Evolutionary conservation across 257 asterid species (phyloP), one percentile per base, ranked within the genome.

Genomic region (Rauvolfia tetraphylla): DNA sequence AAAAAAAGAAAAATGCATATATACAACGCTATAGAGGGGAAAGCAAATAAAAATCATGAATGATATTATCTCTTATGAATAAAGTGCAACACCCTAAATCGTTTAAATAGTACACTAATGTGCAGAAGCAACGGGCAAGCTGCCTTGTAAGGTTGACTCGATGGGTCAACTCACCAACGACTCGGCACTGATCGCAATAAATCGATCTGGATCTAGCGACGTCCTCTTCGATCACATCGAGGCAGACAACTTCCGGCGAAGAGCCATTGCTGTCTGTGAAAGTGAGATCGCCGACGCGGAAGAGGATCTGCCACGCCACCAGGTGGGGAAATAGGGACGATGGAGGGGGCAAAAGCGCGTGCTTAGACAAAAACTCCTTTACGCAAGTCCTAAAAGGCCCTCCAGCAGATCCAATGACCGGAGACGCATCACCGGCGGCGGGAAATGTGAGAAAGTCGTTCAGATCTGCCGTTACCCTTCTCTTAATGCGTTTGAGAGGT

Each of bases 131-230:
- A 9, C 1, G 53, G 2, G 17, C 25, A 53, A 66, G 79, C 68
- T 53, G 84, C 80, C 78, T 77, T 68, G 71, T 77, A 49, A 20
- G 23, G 41, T 34, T 68, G n/a, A 82, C 71, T 84, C 85, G 77
- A 83, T 29, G 82, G 48, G 78, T 75, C 41, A 84, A 92, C 97
- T 93, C 94, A 93, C 98, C 98, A 68, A 95, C 98, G 75, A 95
- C 98, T 57, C 97, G 95, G 79, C 98, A 95, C 87, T 92, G 98
- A 90, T 95, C 98, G 83, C 98, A 95, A 75, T 95, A 95, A 71
- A 91, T 83, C 71, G 96, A 88, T 87, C 95, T 90, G 86, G 97
- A 90, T 88, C 97, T 92, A 61, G 89, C 82, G 17, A 95, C 98
- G 68, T 95, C 98, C 85, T 95, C 98, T 82, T 95, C 98, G 73